Base-by-base conservation (phyloP, 148 eudicot genomes). In the Fagopyrum tataricum region DNA sequence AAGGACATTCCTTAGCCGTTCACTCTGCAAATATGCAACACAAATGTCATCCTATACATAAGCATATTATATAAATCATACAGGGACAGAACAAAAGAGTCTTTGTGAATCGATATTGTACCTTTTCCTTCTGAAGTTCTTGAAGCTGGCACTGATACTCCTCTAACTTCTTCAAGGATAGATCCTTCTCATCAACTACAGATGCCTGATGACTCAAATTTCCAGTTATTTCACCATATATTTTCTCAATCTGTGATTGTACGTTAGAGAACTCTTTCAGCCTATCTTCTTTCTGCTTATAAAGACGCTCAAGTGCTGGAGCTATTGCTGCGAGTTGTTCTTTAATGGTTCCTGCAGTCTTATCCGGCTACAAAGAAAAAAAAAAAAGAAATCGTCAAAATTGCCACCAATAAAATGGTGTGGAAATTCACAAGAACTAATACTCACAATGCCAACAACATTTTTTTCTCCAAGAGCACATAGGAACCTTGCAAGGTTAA, bases 51-150 rank as follows among this genome's bases (percentile, higher is more conserved):
- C 62, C n/a, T 62, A 55, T 4, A 24, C 4, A 51, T 42, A n/a
- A 8, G 17, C 37, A 15, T 31, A 31, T 31, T 31, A 31, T 31
- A 31, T 31, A 31, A 26, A 31, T 31, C 37, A 31, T 31, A 31
- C 37, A 31, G 37, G 37, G 37, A 31, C 1, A 31, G 37, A 31
- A 31, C 37, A 31, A 3, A 53, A 31, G 17, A 13, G 5, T 1
- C 44, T 18, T 10, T 41, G n/a, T 4, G 12, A 11, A 9, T 58
- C 14, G 6, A 48, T 13, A 17, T 11, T 26, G 48, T 79, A 87
- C 98, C 96, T 95, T 95, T 77, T 95, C 97, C 74, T 85, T 90
- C 59, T 91, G 98, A 78, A 95, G 96, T 70, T 95, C 97, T 82
- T 90, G 93, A 74, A 95, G 99, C 72, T 87, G 96, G 75, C 85